Percentiles rank a stretch among this genome's conserved stretches.
Evolutionary conservation across 1,284 basidiomycete species (phyloP).

Genomic region (Sphaerobolus stellatus): DNA sequence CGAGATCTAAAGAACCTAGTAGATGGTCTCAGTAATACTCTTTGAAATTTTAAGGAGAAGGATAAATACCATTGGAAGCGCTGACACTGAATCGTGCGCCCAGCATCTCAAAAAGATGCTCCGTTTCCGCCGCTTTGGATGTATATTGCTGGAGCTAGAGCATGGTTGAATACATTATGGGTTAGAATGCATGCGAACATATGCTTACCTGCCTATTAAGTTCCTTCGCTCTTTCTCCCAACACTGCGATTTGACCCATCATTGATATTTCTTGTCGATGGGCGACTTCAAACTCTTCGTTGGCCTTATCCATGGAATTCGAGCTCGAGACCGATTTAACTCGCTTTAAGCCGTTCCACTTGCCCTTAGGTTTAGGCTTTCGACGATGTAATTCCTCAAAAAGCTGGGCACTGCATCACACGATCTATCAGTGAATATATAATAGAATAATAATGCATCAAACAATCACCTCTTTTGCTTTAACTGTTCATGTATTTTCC

Average conservation of each 20-base stretch:
- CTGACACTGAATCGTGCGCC: background rate
- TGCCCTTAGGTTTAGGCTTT: background rate
- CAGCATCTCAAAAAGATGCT: conserved; percentile 10
- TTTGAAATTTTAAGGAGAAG: too few species aligned
- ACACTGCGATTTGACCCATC: background rate
- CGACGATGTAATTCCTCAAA: background rate
- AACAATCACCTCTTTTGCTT: too few species aligned
- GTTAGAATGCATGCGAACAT: too few species aligned
- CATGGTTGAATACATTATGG: background rate
- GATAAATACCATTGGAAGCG: background rate
- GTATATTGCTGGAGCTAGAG: background rate
- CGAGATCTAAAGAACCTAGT: background rate
- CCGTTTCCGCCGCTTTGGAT: conserved; percentile 6
- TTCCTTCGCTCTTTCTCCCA: background rate
- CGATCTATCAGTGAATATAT: too few species aligned
- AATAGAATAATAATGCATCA: too few species aligned
- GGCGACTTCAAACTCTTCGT: conserved; percentile 4
- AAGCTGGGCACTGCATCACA: too few species aligned
- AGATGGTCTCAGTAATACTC: too few species aligned
- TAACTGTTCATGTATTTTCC: too few species aligned
- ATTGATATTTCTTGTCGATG: background rate
- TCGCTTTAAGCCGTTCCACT: background rate
- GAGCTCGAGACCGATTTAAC: background rate
- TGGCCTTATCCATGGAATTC: background rate
- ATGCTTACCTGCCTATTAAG: conserved; percentile 7